Evolutionary conservation across 257 asterid species (phyloP), one percentile per base, ranked within the genome.

Genomic region (Solanum peruvianum): DNA sequence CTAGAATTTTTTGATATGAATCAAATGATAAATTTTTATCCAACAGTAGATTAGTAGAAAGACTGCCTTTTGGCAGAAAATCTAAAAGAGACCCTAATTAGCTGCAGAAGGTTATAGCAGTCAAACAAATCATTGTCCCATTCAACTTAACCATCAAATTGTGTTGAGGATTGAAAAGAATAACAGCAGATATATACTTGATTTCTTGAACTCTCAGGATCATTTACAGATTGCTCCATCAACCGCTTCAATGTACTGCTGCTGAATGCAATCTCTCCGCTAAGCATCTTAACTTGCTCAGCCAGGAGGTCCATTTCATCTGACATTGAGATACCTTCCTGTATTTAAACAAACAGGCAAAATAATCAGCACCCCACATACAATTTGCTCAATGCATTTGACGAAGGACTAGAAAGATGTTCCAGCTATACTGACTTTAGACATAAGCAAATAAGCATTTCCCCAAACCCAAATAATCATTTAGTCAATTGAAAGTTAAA

Each of bases 261-360:
- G 89, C 94, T 91, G 87, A 97, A 95, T 82, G 99, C 99, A 93
- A 97, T 96, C 94, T 97, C 99, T 80, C 99, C 99, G 49, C 98
- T 96, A 90, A 97, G 98, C 99, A 97, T 95, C 94, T 97, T 97
- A 73, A 96, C 98, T 93, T 97, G 99, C 96, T 97, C 99, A 81
- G 91, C 97, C 33, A 97, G 94, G 85, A 97, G 98, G 87, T 97
- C 99, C 94, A 93, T 92, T 87, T 96, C 97, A 92, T 97, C 99
- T 21, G 95, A 92, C 92, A 93, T 91, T 42, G 97, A 87, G 88
- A 95, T 92, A 86, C 95, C 98, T 87, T 93, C 98, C 99, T 97
- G 88, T 62, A 86, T 86, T 86, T 52, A 80, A 70, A 85, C 73
- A 88, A 75, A 83, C 70, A 70, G 73, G 27, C 41, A 35, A 86